Evolutionary conservation across 148 eudicot species (phyloP).

Genomic region (Polygonum maritimum): DNA sequence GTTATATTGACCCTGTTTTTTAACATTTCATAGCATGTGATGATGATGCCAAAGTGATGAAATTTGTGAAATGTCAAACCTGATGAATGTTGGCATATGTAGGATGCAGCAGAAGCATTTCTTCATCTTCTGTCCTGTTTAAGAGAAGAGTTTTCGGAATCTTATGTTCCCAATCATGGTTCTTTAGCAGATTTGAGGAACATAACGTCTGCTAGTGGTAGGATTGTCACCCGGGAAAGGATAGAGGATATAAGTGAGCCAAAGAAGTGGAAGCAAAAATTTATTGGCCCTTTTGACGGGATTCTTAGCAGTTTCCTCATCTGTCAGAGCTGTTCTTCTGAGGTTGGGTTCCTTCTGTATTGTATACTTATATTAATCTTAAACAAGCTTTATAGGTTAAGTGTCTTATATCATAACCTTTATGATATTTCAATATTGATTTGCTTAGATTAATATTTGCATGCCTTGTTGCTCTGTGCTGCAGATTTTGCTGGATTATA

Average conservation of each 20-base stretch:
- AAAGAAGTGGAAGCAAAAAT: slow-evolving; percentile 56
- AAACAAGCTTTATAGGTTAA: not conserved
- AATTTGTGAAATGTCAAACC: not conserved
- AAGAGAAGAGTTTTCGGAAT: slow-evolving; percentile 72
- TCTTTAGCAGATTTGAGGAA: slow-evolving; percentile 42
- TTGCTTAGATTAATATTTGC: not conserved
- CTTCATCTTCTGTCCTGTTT: slow-evolving; percentile 74
- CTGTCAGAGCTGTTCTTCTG: slow-evolving; percentile 79
- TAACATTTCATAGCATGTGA: not conserved
- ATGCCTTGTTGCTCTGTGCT: slow-evolving; percentile 9
- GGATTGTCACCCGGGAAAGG: slow-evolving; percentile 33
- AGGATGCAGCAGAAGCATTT: slow-evolving; percentile 98
- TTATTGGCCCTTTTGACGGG: slow-evolving; percentile 88
- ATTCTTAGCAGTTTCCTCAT: slow-evolving; percentile 60
- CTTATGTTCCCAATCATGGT: slow-evolving; percentile 34
- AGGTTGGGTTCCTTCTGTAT: slow-evolving; percentile 51
- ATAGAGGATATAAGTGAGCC: slow-evolving; percentile 28
- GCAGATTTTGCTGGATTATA: slow-evolving; percentile 85
- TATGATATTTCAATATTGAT: not conserved
- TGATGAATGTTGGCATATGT: slow-evolving; percentile 16
- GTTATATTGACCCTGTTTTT: not conserved
- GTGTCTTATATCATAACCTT: not conserved
- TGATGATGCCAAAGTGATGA: not conserved
- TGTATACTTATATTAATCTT: not conserved
- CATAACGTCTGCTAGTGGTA: slow-evolving; percentile 32